A percentile compares a stretch with the other conserved stretches of the same genome.
phyloP scores from a whole-genome alignment of 1,139 yeast species.

The Pichia sp. region DNA sequence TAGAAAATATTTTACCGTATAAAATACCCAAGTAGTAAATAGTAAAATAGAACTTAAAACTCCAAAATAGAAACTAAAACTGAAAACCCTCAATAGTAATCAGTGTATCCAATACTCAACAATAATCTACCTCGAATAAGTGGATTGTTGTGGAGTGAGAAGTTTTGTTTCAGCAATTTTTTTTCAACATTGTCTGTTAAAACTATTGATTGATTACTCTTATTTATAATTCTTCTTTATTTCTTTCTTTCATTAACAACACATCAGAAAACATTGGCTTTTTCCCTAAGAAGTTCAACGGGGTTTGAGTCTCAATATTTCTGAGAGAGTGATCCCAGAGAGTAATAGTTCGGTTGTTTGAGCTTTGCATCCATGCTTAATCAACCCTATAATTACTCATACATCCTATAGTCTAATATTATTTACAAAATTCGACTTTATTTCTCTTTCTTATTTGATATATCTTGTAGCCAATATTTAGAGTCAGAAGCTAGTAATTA shows the following conservation, averaged over 20 bases:
- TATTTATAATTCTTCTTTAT: background rate
- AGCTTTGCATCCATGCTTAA: constrained; percentile 7
- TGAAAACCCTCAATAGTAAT: background rate
- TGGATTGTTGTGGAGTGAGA: too few relatives aligned
- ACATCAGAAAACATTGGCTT: constrained; percentile 17
- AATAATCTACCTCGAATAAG: too few relatives aligned
- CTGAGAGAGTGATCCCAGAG: constrained; percentile 22
- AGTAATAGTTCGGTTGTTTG: constrained; percentile 15
- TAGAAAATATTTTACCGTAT: background rate
- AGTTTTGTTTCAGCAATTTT: too few relatives aligned
- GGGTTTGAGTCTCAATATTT: constrained; percentile 24
- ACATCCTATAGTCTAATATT: constrained; percentile 3
- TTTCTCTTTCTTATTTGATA: too few relatives aligned
- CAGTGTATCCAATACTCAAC: too few relatives aligned
- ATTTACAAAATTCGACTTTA: too few relatives aligned
- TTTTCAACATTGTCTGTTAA: too few relatives aligned
- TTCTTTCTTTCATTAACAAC: constrained; percentile 8
- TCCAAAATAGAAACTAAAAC: too few relatives aligned
- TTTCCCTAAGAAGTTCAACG: constrained; percentile 3
- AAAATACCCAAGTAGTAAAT: too few relatives aligned
- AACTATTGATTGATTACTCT: background rate
- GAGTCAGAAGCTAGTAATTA: too few relatives aligned
- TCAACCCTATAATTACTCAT: constrained; percentile 14
- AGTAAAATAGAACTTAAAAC: too few relatives aligned
- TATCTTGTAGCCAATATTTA: too few relatives aligned